Evolutionary conservation across 2,329 filamentous ascomycete species (phyloP).

Genomic region (Ascomycota sp.): DNA sequence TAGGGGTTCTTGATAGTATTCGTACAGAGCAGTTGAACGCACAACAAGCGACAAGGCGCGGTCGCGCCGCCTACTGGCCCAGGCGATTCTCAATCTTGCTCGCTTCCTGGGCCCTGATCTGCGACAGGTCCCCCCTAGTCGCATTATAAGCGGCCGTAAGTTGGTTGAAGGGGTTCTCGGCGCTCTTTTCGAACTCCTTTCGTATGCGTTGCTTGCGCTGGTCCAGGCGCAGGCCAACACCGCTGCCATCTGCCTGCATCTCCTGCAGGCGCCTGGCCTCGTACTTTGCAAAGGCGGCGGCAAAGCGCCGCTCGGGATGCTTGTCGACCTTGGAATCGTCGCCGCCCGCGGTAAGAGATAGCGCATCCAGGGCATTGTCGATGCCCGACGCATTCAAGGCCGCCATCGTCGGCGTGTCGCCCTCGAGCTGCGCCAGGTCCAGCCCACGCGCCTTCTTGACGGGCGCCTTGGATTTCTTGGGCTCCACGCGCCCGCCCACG

Average conservation of each 20-base stretch:
- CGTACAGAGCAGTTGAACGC: too few species aligned
- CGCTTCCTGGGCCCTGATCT: conserved; percentile 45
- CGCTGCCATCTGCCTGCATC: conserved; percentile 62
- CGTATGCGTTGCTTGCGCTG: conserved; percentile 68
- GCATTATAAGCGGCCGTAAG: conserved; percentile 57
- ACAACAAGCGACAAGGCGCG: too few species aligned
- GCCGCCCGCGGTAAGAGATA: conserved; percentile 40
- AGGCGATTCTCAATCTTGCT: conserved; percentile 56
- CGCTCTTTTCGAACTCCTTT: conserved; percentile 88
- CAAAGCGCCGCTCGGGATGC: conserved; percentile 73
- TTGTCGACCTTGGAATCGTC: conserved; percentile 55
- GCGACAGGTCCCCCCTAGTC: conserved; percentile 52
- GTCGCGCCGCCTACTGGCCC: conserved; percentile 14
- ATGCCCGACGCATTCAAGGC: conserved; percentile 71
- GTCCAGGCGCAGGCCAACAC: conserved; percentile 52
- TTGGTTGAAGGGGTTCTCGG: conserved; percentile 92
- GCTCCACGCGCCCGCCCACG: conserved; percentile 32
- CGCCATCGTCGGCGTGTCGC: conserved; percentile 29
- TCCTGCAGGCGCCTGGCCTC: conserved; percentile 66
- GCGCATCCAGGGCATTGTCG: conserved; percentile 79
- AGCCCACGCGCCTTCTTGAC: conserved; percentile 52
- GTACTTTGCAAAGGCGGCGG: conserved; percentile 66
- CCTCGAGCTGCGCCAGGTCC: conserved; percentile 57
- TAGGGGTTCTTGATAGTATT: too few species aligned
- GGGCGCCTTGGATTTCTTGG: conserved; percentile 49